Evolutionary conservation across 1,284 basidiomycete species (phyloP), one percentile per base, ranked within the genome.

Genomic region (Schizophyllum commune): DNA sequence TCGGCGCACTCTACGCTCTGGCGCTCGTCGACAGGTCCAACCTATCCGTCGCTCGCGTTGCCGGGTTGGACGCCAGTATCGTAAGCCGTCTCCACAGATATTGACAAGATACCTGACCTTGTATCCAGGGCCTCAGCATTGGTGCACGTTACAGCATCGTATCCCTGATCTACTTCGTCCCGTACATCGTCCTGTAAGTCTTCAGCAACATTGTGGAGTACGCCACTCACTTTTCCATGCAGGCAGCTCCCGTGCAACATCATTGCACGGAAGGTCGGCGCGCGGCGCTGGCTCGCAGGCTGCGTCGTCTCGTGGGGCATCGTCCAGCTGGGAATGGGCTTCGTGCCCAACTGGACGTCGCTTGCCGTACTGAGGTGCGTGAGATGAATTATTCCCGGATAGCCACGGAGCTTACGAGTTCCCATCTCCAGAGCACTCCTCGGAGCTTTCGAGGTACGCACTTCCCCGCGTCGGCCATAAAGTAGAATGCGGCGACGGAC

Each of bases 191-290:
- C 27, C 69, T 79, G 79, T 79, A 64, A 61, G 76, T 68, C 15
- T 53, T 52, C 20, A 17, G 32, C 9, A 39, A 52, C n/a, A n/a
- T 58, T 17, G 27, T 27, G 3, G 27, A 27, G 27, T 53, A 47
- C 22, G 5, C 20, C 52, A 21, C 54, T 60, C 17, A 32, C 55
- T 20, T 57, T 19, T 54, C 17, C 56, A 52, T 52, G 22, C 13
- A 81, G 79, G 15, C 75, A 80, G 66, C 68, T 80, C 21, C 79
- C 79, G 15, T 77, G 77, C 64, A 80, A 79, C 62, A 57, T 77
- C 11, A 61, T 75, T 19, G 67, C 81, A 51, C 76, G 78, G 55
- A 68, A 65, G 56, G 61, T 80, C 20, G 79, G 79, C 22, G 72
- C 74, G 34, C 71, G 72, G 32, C 73, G 74, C 58, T 74, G 74